Evolutionary conservation across 805 yeast genomes (phyloP).

Genomic region (Yarrowia deformans): DNA sequence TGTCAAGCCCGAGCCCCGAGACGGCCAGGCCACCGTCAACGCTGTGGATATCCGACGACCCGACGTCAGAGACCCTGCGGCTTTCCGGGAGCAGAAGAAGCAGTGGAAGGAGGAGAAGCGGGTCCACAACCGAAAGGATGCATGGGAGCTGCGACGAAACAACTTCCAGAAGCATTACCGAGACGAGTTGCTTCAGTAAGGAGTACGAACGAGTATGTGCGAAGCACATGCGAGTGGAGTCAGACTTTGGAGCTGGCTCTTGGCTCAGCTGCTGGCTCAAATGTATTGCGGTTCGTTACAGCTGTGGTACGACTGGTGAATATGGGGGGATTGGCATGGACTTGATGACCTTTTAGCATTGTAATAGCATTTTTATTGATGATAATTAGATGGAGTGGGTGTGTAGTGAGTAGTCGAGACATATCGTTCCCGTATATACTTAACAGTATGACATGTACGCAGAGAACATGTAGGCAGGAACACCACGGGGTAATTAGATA

Average conservation of each 20-base stretch:
- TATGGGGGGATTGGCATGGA: background rate
- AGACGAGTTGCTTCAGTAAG: slow-evolving; percentile 66
- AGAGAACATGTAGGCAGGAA: too few relatives aligned
- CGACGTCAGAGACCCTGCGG: slow-evolving; percentile 50
- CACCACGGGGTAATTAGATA: too few relatives aligned
- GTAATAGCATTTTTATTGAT: slow-evolving; percentile 20
- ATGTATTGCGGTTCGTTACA: background rate
- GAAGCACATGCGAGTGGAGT: background rate
- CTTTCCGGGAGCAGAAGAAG: slow-evolving; percentile 60
- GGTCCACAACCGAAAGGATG: slow-evolving; percentile 54
- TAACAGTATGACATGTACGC: too few relatives aligned
- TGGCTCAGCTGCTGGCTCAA: too few relatives aligned
- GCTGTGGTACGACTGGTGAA: background rate
- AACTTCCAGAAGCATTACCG: slow-evolving; percentile 87
- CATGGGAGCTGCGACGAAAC: slow-evolving; percentile 68
- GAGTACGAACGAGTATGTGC: background rate
- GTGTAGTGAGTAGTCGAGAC: too few relatives aligned
- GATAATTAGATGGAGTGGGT: too few relatives aligned
- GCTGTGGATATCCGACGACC: slow-evolving; percentile 63
- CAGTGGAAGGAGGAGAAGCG: slow-evolving; percentile 66
- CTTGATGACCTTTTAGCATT: slow-evolving; percentile 19
- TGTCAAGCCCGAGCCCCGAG: slow-evolving; percentile 59
- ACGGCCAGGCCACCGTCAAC: slow-evolving; percentile 76
- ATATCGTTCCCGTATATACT: too few relatives aligned
- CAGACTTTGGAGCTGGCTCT: background rate